Base-by-base conservation (phyloP, 2,329 filamentous ascomycete genomes). In the Xylariaceae sp. region DNA sequence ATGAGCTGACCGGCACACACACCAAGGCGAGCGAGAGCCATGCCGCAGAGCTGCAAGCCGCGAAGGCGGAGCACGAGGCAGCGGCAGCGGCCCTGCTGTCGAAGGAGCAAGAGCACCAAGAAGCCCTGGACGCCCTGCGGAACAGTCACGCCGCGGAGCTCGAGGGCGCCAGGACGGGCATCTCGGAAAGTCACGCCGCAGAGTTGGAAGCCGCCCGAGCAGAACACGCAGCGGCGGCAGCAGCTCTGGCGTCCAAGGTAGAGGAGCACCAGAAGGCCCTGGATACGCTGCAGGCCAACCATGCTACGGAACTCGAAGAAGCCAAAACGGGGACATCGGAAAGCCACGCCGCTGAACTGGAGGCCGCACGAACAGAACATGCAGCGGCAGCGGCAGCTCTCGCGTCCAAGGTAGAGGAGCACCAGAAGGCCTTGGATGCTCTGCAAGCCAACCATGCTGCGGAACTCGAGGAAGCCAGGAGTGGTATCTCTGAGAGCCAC, bases 171-270 rank as follows among this genome's bases (percentile, higher is more conserved):
- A 23, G 8, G 21, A 23, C 8, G 8, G 21, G 21, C 12, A 12
- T 12, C 21, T 23, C 21, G 8, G 21, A 43, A 14, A 19, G 34
- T 15, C 64, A 73, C 32, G 42, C 52, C 2, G 37, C 38, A 19
- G 44, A 41, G 21, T 25, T 51, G 7, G 28, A 47, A 33, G 34
- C 41, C 16, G 37, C 35, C 2, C 43, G 46, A 29, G 32, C 38
- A 18, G 50, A 49, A 31, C 36, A 47, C 31, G 44, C 59, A 5
- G 57, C 58, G 32, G 63, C 62, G 11, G 51, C 68, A 17, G 59
- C 62, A 13, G 62, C 69, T 8, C 52, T 77, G 23, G 63, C 72
- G 33, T 57, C 63, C 19, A 70, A 70, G 47, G 65, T 73, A 39
- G 60, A 60, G 13, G 67, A 71, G 34, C 67, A 77, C 42, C 21